Evolutionary conservation across 2,329 filamentous ascomycete species (phyloP), one percentile per base, ranked within the genome.

Genomic region (Botrytis squamosa): DNA sequence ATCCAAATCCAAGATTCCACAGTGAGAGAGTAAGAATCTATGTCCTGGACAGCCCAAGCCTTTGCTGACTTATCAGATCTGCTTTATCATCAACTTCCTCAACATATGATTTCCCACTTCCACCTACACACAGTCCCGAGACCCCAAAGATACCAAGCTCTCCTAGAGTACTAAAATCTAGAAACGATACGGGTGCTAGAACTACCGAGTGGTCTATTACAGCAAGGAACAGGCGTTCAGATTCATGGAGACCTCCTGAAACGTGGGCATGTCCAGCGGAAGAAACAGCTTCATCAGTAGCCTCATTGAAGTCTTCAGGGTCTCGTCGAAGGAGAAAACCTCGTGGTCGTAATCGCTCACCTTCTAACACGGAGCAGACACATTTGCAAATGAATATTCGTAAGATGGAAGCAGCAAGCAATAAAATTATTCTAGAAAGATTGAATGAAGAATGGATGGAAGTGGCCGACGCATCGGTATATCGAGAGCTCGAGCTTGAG

Each of bases 381-480:
- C 80, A 84, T 14, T 82, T 90, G 73, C 86, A 88, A 78, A 84
- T 85, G 14, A 87, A 89, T 76, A 85, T 89, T 66, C 82, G 84
- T 49, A 84, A 85, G 68, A 89, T 90, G 87, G 85, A 86, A 16
- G 84, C 83, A 6, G 86, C 88, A 9, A 85, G 84, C 42, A 82
- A 85, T 0, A 84, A 85, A 67, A 82, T 86, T 44, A 84, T 90
- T 63, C 82, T 91, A 7, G 83, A 85, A 49, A 85, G 88, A 6
- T 83, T 92, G 55, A 88, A 86, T 46, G 85, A 88, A 76, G 83
- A 84, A 60, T 86, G 85, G 83, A 83, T 83, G 16, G 81, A 80
- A 36, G 82, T 84, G 20, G 80, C 82, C 0, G 85, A 87, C 72
- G 83, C 85, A 4, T 84, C 82, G 55, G 80, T 88, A 33, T 87